Evolutionary conservation across 1,139 yeast genomes (phyloP), one percentile per base, ranked within the genome.

Genomic region (Suhomyces coccinellae): DNA sequence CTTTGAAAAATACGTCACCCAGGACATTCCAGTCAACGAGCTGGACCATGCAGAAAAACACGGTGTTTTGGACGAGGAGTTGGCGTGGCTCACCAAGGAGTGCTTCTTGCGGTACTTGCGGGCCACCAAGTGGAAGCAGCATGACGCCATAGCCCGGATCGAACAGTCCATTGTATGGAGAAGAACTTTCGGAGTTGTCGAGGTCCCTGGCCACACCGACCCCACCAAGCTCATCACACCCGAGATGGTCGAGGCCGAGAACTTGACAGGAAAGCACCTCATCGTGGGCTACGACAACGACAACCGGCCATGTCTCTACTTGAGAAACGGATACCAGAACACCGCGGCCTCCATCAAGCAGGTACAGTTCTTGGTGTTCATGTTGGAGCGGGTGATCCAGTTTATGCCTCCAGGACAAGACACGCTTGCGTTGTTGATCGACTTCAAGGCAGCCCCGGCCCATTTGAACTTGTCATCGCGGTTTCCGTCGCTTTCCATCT

Each of bases 381-480:
- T 86, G 89, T 75, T 93, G 52, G 99, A 93, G 62, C 76, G 91
- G 47, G 93, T 86, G 29, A 90, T 91, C 44, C 95, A 89, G 61
- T 85, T 82, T 64, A 91, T 91, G 97, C 97, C 97, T 3, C 80
- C 90, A 1, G 98, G 98, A 8, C 98, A 91, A 65, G 98, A 90
- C 60, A 86, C 93, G 29, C 72, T 91, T 43, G 97, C 97, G 1
- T 69, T 93, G 45, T 71, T 93, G 53, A 91, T 91, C 52, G 98
- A 93, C 66, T 93, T 91, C 66, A 88, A 90, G 65, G 85, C 75
- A 2, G 77, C 78, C 1, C 78, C 78, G 4, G 67, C 63, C 2
- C 66, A 66, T 33, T 50, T 73, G 58, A 70, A 69, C 12, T 60
- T 71, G 31, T 69, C 74, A 2, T 60, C 77, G 14, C 66, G 68